These are phyloP conservation scores for Cercophora sp. DNA, from an alignment of 495 filamentous ascomycete genomes.

Conservation along the genomic window DNA sequence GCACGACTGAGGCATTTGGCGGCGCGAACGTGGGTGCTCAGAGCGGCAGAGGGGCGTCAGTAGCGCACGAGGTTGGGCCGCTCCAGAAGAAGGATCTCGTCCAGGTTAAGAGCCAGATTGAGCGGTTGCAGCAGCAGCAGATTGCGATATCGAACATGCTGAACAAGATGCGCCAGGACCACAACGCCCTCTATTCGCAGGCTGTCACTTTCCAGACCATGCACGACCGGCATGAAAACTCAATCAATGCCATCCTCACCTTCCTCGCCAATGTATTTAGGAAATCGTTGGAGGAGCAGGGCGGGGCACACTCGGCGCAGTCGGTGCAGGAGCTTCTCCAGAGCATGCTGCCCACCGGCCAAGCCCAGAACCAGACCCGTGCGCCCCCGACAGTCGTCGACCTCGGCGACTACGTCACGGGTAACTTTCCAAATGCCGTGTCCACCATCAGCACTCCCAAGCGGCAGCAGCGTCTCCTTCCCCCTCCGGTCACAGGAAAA, in stretches of 20 bases:
- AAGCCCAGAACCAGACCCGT: conserved; percentile 28
- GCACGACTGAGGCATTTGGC: conserved; percentile 33
- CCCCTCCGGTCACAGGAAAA: conserved; percentile 31
- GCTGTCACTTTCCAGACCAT: conserved; percentile 83
- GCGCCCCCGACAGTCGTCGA: conserved; percentile 68
- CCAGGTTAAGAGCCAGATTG: conserved; percentile 72
- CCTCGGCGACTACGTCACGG: conserved; percentile 60
- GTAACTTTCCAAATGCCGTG: conserved; percentile 34
- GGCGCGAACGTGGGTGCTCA: conserved; percentile 11
- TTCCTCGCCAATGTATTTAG: conserved; percentile 97
- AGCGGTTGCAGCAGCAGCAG: conserved; percentile 79
- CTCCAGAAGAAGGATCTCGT: conserved; percentile 76
- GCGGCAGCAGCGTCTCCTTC: conserved; percentile 43
- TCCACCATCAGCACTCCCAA: conserved; percentile 40
- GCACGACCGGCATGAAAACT: conserved; percentile 94
- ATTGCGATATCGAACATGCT: conserved; percentile 76
- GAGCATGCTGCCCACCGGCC: conserved; percentile 59
- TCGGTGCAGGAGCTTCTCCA: conserved; percentile 70
- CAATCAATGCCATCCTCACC: conserved; percentile 94
- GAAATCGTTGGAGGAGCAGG: conserved; percentile 55
- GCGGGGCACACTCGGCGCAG: conserved; percentile 60
- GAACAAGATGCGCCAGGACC: conserved; percentile 71
- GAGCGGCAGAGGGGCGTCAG: conserved; percentile 15
- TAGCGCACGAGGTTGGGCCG: conserved; percentile 39
- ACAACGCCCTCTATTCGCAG: conserved; percentile 85